Conservation (phyloP, 2,329 filamentous ascomycete species). For the Beauveria medogensis region DNA sequence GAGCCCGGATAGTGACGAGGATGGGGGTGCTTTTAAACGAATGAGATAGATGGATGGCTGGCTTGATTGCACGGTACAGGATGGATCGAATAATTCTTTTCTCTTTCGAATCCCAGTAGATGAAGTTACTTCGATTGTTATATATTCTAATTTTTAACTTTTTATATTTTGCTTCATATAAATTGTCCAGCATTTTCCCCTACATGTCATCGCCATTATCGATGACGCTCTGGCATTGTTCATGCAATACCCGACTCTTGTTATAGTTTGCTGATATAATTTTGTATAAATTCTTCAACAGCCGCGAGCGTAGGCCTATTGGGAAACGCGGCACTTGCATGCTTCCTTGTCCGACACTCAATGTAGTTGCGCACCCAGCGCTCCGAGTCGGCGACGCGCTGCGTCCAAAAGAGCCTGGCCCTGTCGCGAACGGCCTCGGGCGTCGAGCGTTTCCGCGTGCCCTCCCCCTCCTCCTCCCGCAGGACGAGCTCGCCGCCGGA, state of each 20-base stretch:
- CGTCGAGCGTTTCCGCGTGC: constrained; percentile 17
- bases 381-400: constrained; percentile 40
- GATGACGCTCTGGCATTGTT: too few species aligned
- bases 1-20: constrained; percentile 15
- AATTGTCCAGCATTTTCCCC: not conserved
- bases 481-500: constrained; percentile 39
- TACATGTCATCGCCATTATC: too few species aligned
- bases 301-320: not conserved
- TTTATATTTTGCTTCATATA: too few species aligned
- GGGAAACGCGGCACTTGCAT: not conserved
- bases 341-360: constrained; percentile 9
- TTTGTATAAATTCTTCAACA: not conserved
- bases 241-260: too few species aligned
- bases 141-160: too few species aligned
- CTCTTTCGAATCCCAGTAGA: too few species aligned
- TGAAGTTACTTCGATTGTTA: too few species aligned
- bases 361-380: constrained; percentile 36
- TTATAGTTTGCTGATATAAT: not conserved
- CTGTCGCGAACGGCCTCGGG: constrained; percentile 28
- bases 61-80: not conserved
- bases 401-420: constrained; percentile 40
- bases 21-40: constrained; percentile 17
- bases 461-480: constrained; percentile 22
- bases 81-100: too few species aligned
- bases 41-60: constrained; percentile 6